phyloP scores from a whole-genome alignment of 2,329 filamentous ascomycete genomes.

The Scedosporium boydii region DNA sequence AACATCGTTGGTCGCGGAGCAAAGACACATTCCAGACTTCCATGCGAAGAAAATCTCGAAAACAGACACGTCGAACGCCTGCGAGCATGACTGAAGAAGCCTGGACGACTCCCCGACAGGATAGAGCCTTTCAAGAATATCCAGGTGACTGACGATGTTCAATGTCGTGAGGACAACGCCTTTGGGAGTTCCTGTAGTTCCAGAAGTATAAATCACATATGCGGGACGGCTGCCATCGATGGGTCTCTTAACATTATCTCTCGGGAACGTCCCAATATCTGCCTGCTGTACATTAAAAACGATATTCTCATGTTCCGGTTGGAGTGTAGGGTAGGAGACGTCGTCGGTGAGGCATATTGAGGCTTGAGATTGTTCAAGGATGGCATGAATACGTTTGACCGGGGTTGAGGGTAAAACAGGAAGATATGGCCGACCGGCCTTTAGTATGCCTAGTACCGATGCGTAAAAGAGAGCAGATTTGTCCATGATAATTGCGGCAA shows the following conservation, averaged over 20 bases:
- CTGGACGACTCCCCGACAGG: slow-evolving; percentile 41
- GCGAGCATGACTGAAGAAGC: slow-evolving; percentile 75
- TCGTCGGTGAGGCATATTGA: slow-evolving; percentile 32
- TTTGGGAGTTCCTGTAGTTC: slow-evolving; percentile 72
- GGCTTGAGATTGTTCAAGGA: slow-evolving; percentile 52
- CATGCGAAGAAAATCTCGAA: slow-evolving; percentile 88
- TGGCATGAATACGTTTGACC: slow-evolving; percentile 44
- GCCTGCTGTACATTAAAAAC: slow-evolving; percentile 24
- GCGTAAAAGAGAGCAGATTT: slow-evolving; percentile 67
- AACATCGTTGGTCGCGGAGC: slow-evolving; percentile 62
- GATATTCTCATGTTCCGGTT: neutral
- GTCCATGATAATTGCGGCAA: slow-evolving; percentile 68
- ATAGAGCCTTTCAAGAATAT: slow-evolving; percentile 56
- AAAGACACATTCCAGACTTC: slow-evolving; percentile 69
- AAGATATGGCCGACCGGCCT: slow-evolving; percentile 70
- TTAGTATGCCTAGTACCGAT: slow-evolving; percentile 63
- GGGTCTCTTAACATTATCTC: slow-evolving; percentile 25
- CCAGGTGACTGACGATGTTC: slow-evolving; percentile 70
- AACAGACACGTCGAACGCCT: slow-evolving; percentile 79
- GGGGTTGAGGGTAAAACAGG: slow-evolving; percentile 69
- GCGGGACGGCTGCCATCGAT: slow-evolving; percentile 45
- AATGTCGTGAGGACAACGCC: slow-evolving; percentile 68
- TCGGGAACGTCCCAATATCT: slow-evolving; percentile 18
- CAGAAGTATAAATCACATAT: slow-evolving; percentile 77
- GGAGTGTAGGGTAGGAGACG: slow-evolving; percentile 8